Conservation (phyloP, 305 asterid genomes). For the Rubia tinctorum region DNA sequence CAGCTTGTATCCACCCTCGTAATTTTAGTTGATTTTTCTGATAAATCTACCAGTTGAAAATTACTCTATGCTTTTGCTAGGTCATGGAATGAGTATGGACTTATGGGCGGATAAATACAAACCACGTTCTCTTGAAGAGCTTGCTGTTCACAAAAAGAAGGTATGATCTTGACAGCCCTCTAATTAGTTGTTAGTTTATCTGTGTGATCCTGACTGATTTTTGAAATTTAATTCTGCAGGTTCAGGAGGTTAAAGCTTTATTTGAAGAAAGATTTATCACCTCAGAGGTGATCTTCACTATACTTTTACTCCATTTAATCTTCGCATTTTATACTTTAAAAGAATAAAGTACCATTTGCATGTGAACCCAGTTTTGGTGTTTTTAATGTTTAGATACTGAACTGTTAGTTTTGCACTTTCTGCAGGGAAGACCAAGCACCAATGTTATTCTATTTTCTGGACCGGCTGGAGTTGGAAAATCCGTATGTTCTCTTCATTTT, state of each 20-base stretch:
- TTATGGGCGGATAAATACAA: slow-evolving; percentile 74
- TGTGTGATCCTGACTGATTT: slow-evolving; percentile 6
- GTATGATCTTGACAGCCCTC: slow-evolving; percentile 26
- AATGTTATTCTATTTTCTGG: slow-evolving; percentile 78
- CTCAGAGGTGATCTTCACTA: slow-evolving; percentile 38
- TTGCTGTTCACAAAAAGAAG: slow-evolving; percentile 96
- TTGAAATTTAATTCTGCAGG: slow-evolving; percentile 48
- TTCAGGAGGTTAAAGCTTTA: slow-evolving; percentile 82
- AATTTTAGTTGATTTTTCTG: not conserved
- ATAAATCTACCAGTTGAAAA: not conserved
- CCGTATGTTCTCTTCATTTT: slow-evolving; percentile 49
- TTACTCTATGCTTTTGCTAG: slow-evolving; percentile 26
- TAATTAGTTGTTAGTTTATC: slow-evolving; percentile 3
- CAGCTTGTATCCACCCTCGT: not conserved
- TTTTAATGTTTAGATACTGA: not conserved
- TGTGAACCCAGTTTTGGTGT: not conserved
- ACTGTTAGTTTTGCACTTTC: slow-evolving; percentile 21
- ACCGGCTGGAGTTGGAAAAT: slow-evolving; percentile 95
- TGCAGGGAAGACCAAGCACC: slow-evolving; percentile 47
- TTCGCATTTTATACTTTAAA: not conserved
- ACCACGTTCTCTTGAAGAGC: slow-evolving; percentile 71
- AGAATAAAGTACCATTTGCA: slow-evolving; percentile 1
- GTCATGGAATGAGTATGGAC: slow-evolving; percentile 44
- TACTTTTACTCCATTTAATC: not conserved
- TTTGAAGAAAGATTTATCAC: slow-evolving; percentile 64